Base-by-base conservation (phyloP, 2,329 filamentous ascomycete species). In the Onygenales sp. region DNA sequence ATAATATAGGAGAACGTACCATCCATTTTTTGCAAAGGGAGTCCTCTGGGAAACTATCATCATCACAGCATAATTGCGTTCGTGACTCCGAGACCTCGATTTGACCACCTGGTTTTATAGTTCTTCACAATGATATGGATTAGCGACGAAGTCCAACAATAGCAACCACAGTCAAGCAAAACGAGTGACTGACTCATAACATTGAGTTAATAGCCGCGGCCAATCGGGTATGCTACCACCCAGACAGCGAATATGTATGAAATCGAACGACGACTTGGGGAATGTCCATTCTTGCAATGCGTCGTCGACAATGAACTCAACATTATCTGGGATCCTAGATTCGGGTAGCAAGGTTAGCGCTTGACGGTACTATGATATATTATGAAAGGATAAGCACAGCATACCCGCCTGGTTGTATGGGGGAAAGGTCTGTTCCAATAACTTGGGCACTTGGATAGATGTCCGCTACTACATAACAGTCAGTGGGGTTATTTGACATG, bases 291-390 rank as follows among this genome's bases (percentile, higher is more conserved):
- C 73, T 46, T 78, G 72, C 57, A 84, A 80, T 49, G 77, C 76
- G 61, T 85, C 82, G 59, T 85, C 82, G 8, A 86, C 74, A 54
- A 83, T 70, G 67, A 84, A 84, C 6, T 72, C 73, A n/a, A 81
- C 73, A 61, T 85, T 85, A 9, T 77, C 74, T 13, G 81, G 82
- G 10, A 84, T 72, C 61, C 75, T 74, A 21, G 13, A 42, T 21
- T 4, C 44, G 51, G 33, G 46, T 6, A 2, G 27, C 9, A 27
- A 39, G 10, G 34, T 44, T 4, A 27, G 27, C 9, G 17, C 43
- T 47, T 31, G 13, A 17, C 33, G 37, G 14, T 10, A n/a, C 21
- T 17, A 3, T 11, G 32, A 14, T 6, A 2, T 2, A 49, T 34
- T 45, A 11, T 13, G 17, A 4, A 42, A 13, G 8, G 6, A 17